Evolutionary conservation across 192 early-diverging fungal species (phyloP).

Genomic region (Chytriomyces sp.): DNA sequence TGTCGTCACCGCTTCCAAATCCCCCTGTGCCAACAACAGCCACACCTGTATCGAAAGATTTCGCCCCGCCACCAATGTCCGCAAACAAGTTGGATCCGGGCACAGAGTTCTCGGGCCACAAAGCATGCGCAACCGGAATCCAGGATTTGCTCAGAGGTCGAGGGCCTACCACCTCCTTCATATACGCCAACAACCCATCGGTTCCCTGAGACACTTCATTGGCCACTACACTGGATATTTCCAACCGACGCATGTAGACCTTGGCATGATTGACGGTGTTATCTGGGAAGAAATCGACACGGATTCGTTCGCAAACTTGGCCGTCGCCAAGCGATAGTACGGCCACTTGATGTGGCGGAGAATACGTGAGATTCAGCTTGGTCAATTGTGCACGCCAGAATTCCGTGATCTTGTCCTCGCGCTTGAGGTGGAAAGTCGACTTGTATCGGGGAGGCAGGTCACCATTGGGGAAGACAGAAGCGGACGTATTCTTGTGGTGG

Average conservation of each 20-base stretch:
- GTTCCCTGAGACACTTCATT: background rate
- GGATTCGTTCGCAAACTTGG: constrained; percentile 17
- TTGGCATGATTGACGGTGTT: constrained; percentile 26
- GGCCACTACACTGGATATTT: background rate
- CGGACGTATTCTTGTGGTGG: constrained; percentile 12
- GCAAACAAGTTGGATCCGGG: constrained; percentile 23
- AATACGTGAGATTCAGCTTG: constrained; percentile 24
- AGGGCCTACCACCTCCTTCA: constrained; percentile 23
- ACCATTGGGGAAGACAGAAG: constrained; percentile 23
- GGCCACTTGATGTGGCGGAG: constrained; percentile 33
- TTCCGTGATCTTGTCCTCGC: constrained; percentile 32
- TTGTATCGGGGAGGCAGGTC: constrained; percentile 39
- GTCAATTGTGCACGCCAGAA: constrained; percentile 17
- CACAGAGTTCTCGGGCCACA: constrained; percentile 30
- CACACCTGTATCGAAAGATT: background rate
- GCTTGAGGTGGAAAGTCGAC: constrained; percentile 27
- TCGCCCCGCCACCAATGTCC: background rate
- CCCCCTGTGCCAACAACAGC: constrained; percentile 18
- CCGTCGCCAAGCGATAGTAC: constrained; percentile 14
- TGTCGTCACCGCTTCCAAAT: constrained; percentile 18
- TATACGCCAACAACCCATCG: constrained; percentile 7
- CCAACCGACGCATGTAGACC: constrained; percentile 20
- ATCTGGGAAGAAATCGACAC: constrained; percentile 33
- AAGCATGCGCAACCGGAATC: constrained; percentile 26
- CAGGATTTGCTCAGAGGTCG: constrained; percentile 17